Evolutionary conservation across 192 early-diverging fungal genomes (phyloP), one percentile per base, ranked within the genome.

Genomic region (Mortierella claussenii): DNA sequence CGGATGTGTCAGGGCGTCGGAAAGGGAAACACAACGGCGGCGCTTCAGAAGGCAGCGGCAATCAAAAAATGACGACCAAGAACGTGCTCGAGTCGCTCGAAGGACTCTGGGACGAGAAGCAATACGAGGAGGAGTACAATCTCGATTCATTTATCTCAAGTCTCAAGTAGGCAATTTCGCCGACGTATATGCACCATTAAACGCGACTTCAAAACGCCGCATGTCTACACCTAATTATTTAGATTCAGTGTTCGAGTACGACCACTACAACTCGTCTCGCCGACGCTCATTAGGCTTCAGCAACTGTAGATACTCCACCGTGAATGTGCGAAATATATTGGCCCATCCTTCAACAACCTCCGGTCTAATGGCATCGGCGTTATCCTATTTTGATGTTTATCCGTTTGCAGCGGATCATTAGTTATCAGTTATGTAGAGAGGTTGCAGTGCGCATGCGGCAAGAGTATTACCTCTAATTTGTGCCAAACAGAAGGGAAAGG

Each of bases 401-500:
- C n/a, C n/a, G n/a, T n/a, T n/a, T n/a, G n/a, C n/a, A n/a, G n/a
- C n/a, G n/a, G n/a, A n/a, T n/a, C n/a, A n/a, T n/a, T n/a, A n/a
- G n/a, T n/a, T n/a, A n/a, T n/a, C n/a, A n/a, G n/a, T n/a, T n/a
- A n/a, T n/a, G n/a, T n/a, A n/a, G n/a, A n/a, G n/a, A n/a, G n/a
- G n/a, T n/a, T n/a, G n/a, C n/a, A n/a, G n/a, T n/a, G n/a, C 9
- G 46, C 24, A 11, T 24, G 58, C 3, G 28, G 48, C 18, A 33
- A 21, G 34, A 12, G 33, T 59, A 61, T 69, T 81, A 87, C 85
- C 9, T 33, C 37, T 2, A 83, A 43, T 0, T 67, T 95, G 65
- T 98, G 97, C 97, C 97, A 98, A 1, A 90, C 91, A 21, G 46
- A 47, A 17, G 97, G 96, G 78, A 98, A 98, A 17, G 92, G 92